Evolutionary conservation across 2,329 filamentous ascomycete species (phyloP), one percentile per base, ranked within the genome.

Genomic region (Sclerotiophoma versabilis): DNA sequence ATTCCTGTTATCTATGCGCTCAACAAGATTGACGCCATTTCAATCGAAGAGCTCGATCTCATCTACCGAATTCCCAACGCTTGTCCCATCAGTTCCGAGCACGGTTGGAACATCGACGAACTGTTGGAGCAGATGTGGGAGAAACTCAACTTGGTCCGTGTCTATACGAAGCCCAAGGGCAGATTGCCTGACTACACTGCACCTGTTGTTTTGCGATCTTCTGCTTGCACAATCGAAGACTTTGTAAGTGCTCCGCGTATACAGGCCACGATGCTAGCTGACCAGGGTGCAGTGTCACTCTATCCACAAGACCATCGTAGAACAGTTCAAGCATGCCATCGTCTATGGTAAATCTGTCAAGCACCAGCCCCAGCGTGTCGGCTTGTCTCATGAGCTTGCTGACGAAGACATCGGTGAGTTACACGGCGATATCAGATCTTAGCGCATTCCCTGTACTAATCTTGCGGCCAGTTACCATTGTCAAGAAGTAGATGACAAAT

Each of bases 1-100:
- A 98, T 99, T 63, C 95, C 95, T n/a, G 95, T 98, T 61, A 91
- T 99, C 49, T 99, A 99, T 79, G 95, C 96, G 34, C 84, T 99
- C 69, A 99, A 99, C 85, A 99, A 99, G 82, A 99, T 99, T 66
- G 95, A 99, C 77, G 87, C 93, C 49, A 98, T 99, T 75, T 93
- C 91, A 45, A 98, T 99, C 66, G 93, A 99, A 78, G 95, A 99
- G 78, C 83, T 99, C 58, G 95, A 99, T 77, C 81, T 99, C 57
- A 83, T 99, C 23, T 98, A 99, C 79, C 88, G 93, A 34, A 99
- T 99, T 64, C 95, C 95, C 42, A 96, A 98, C 74, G 92, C 95
- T 12, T 95, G 95, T 55, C 95, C 95, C 23, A 98, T 99, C 78
- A 97, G 93, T 74, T 95, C 93, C 26, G 95, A 99, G 79, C 80